phyloP scores from a whole-genome alignment of 1,139 yeast species.

The Saccharomyces pastorianus region DNA sequence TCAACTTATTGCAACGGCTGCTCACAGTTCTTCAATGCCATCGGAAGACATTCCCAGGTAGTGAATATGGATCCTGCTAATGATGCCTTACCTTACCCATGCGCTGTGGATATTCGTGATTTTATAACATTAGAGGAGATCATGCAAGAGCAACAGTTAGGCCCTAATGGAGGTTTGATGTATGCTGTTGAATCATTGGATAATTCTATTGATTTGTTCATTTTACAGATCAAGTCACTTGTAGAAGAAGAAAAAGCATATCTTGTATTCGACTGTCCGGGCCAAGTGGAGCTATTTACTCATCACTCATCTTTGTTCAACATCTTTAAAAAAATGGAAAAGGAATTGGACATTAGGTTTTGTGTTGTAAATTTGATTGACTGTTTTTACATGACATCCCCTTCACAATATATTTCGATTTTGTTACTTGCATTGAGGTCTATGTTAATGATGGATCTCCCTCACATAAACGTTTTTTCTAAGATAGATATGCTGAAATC shows the following conservation, averaged over 20 bases:
- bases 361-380: constrained; percentile 87
- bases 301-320: constrained; percentile 75
- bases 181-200: constrained; percentile 72
- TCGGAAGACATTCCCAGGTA: constrained; percentile 78
- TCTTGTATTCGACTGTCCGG: constrained; percentile 91
- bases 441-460: constrained; percentile 87
- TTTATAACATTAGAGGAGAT: constrained; percentile 80
- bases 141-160: constrained; percentile 73
- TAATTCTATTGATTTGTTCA: constrained; percentile 49
- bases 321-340: constrained; percentile 65
- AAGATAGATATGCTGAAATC: constrained; percentile 75
- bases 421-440: constrained; percentile 75
- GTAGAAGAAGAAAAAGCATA: constrained; percentile 58
- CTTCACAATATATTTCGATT: constrained; percentile 86
- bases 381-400: constrained; percentile 73
- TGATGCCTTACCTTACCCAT: constrained; percentile 71
- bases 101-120: constrained; percentile 83
- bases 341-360: constrained; percentile 56
- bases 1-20: constrained; percentile 91
- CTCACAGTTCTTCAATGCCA: constrained; percentile 84
- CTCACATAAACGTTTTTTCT: constrained; percentile 85
- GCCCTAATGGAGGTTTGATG: constrained; percentile 95
- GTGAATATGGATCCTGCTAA: constrained; percentile 94
- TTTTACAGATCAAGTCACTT: constrained; percentile 49
- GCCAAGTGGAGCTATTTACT: constrained; percentile 92